Conservation (phyloP, 805 yeast genomes). For the Lipomyces spencermartinsiae region DNA sequence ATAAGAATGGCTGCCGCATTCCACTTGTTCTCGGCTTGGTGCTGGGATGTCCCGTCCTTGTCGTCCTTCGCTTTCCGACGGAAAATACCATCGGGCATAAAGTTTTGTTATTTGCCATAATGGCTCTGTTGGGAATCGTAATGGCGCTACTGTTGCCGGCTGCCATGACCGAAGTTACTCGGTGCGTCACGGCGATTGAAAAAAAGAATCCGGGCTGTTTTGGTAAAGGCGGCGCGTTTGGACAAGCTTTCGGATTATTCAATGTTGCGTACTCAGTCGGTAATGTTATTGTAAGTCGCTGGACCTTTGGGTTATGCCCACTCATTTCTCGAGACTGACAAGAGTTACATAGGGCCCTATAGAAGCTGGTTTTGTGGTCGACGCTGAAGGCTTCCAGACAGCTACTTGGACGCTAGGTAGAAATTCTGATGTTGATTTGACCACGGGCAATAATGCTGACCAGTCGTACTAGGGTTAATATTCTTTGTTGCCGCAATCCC, state of each 20-base stretch:
- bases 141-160: slow-evolving; percentile 41
- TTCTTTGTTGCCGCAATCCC: slow-evolving; percentile 35
- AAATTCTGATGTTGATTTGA: not conserved
- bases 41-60: slow-evolving; percentile 31
- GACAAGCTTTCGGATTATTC: slow-evolving; percentile 47
- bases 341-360: slow-evolving; percentile 44
- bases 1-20: slow-evolving; percentile 42
- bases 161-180: slow-evolving; percentile 43
- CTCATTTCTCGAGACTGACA: not conserved
- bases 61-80: slow-evolving; percentile 44
- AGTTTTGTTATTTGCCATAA: slow-evolving; percentile 42
- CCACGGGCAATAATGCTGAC: not conserved
- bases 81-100: slow-evolving; percentile 39
- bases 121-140: slow-evolving; percentile 42
- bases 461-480: slow-evolving; percentile 8
- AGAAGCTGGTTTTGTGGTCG: slow-evolving; percentile 42
- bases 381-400: slow-evolving; percentile 41
- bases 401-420: slow-evolving; percentile 27
- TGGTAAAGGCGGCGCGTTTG: slow-evolving; percentile 46
- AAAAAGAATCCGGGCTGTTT: slow-evolving; percentile 42
- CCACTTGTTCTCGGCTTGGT: slow-evolving; percentile 42
- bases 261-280: slow-evolving; percentile 47
- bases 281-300: slow-evolving; percentile 39
- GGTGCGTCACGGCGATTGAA: slow-evolving; percentile 39
- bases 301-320: not conserved